Base-by-base conservation (phyloP, 768 basidiomycete genomes). In the Mycena indigotica region DNA sequence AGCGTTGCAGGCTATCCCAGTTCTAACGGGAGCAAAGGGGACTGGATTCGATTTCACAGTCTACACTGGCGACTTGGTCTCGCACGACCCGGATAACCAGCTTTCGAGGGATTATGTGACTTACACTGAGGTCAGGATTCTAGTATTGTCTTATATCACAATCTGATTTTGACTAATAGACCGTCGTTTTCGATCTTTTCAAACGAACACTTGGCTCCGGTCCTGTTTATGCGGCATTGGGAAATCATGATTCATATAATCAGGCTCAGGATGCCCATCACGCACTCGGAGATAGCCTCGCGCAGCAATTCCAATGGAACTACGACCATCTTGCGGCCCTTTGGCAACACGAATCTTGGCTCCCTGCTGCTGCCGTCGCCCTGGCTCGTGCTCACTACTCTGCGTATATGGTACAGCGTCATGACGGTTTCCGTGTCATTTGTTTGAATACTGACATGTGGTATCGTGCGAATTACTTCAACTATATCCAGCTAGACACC, bases 371-470 rank as follows among this genome's bases (percentile, higher is more conserved):
- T 13, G 82, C 82, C 5, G 82, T 84, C 2, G 67, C 76, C 32
- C 72, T 79, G 32, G 90, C 89, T 0, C 81, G 79, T 39, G 74
- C 85, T 0, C 89, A 91, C 69, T 91, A 91, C 64, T 78, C 85
- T 6, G 90, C 78, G 12, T 92, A 88, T 67, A 87, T 85, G 77
- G 87, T 89, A 25, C 78, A 78, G 61, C 81, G 88, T 21, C 60
- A 66, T 17, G 87, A 89, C 52, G 89, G 88, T 5, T 73, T 92
- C 15, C 78, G 88, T 32, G 71, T 91, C 28, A 88, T 92, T 55
- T 84, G 87, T 30, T 69, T 92, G 55, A 90, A 92, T 68, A 91
- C 89, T 17, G 86, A 91, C 67, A 65, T 91, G 53, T 92, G 89
- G 87, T 69, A 55, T 39, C 85, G 84, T 49, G 76, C 84, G 13